Evolutionary conservation across 768 basidiomycete species (phyloP).

Genomic region (Termitomyces heimii): DNA sequence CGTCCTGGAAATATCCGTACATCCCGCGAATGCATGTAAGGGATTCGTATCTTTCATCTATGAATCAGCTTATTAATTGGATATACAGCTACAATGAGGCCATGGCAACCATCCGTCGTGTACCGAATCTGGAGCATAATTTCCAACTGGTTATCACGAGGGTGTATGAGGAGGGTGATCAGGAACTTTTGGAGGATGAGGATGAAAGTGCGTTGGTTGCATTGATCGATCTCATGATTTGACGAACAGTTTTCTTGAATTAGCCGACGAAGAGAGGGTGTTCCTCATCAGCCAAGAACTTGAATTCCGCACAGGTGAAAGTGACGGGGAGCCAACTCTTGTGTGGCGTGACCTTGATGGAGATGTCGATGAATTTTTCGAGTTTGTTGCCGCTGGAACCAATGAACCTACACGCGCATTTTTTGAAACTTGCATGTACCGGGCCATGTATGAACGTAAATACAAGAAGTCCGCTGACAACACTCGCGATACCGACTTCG

Average conservation of each 20-base stretch:
- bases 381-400: slow-evolving; percentile 78
- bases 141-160: slow-evolving; percentile 94
- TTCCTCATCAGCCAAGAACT: slow-evolving; percentile 91
- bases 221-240: slow-evolving; percentile 2
- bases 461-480: slow-evolving; percentile 67
- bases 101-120: slow-evolving; percentile 87
- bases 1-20: slow-evolving; percentile 89
- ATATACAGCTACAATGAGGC: slow-evolving; percentile 86
- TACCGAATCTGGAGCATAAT: slow-evolving; percentile 68
- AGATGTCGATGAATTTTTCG: slow-evolving; percentile 89
- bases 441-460: slow-evolving; percentile 96
- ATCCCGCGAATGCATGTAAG: slow-evolving; percentile 96
- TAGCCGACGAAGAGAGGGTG: slow-evolving; percentile 91
- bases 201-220: slow-evolving; percentile 61
- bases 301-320: slow-evolving; percentile 72
- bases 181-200: slow-evolving; percentile 90
- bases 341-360: slow-evolving; percentile 90
- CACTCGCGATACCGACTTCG: slow-evolving; percentile 60
- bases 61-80: slow-evolving; percentile 4
- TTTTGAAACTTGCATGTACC: slow-evolving; percentile 92
- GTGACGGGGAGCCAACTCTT: slow-evolving; percentile 75
- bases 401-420: slow-evolving; percentile 81
- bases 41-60: slow-evolving; percentile 8
- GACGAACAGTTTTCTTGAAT: background rate
- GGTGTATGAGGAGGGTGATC: slow-evolving; percentile 96